A percentile compares a stretch with the other conserved stretches of the same genome.
Conservation (phyloP, 805 yeast species). For the Candida tallmaniae region DNA sequence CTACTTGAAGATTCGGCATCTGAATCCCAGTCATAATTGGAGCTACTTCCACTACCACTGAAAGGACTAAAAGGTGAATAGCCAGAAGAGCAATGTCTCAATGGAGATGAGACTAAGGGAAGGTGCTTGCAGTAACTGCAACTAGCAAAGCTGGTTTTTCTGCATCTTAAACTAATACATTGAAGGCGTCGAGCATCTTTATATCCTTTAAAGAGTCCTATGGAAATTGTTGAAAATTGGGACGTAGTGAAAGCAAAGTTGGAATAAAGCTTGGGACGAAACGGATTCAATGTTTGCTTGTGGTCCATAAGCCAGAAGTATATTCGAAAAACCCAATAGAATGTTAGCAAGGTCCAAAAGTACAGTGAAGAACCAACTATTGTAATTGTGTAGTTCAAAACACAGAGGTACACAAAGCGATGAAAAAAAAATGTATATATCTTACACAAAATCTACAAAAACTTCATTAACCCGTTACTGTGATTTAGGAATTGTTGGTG, state of each 20-base stretch:
- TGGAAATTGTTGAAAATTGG: slow-evolving; percentile 7
- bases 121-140: slow-evolving; percentile 15
- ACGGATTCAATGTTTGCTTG: no score
- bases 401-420: not conserved
- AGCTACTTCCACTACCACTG: not conserved
- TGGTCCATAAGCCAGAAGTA: no score
- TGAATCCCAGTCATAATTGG: slow-evolving; percentile 2
- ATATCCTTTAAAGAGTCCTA: slow-evolving; percentile 9
- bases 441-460: slow-evolving; percentile 1
- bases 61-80: no score
- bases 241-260: not conserved
- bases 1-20: slow-evolving; percentile 3
- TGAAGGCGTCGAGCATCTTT: slow-evolving; percentile 11
- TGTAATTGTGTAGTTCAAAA: not conserved
- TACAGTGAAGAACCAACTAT: no score
- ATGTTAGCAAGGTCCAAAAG: no score
- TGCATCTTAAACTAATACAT: slow-evolving; percentile 7
- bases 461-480: not conserved
- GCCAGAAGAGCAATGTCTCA: no score
- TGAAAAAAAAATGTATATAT: not conserved
- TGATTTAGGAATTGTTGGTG: not conserved
- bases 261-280: no score
- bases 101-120: slow-evolving; percentile 16
- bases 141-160: not conserved
- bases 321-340: no score